Conservation (phyloP, 2,329 filamentous ascomycete genomes). For the Chaetomium sp. region DNA sequence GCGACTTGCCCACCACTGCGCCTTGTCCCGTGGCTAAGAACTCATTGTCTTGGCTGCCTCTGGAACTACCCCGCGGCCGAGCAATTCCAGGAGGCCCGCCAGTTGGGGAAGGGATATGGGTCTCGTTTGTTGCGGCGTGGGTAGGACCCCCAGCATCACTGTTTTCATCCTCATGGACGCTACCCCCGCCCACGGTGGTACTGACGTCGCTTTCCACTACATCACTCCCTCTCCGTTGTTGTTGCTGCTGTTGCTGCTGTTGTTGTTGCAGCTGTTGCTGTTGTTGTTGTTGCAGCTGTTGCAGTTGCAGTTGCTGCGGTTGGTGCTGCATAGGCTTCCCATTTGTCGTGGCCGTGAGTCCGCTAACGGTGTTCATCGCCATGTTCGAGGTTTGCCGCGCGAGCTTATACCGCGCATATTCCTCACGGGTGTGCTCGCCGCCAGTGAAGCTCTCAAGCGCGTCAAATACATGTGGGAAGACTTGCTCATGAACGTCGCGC, state of each 20-base stretch:
- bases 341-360: background rate
- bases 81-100: too few relatives aligned
- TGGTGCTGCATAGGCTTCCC: background rate
- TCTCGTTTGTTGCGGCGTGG: too few relatives aligned
- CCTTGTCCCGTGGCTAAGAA: too few relatives aligned
- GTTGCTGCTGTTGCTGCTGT: too few relatives aligned
- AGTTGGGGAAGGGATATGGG: too few relatives aligned
- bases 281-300: too few relatives aligned
- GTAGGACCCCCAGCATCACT: background rate
- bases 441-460: conserved; percentile 68
- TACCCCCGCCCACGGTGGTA: conserved; percentile 20
- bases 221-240: background rate
- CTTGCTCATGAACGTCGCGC: conserved; percentile 70
- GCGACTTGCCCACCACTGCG: too few relatives aligned
- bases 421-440: conserved; percentile 51
- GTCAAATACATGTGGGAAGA: conserved; percentile 88
- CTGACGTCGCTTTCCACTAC: conserved; percentile 27
- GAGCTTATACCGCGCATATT: conserved; percentile 52
- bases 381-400: conserved; percentile 32
- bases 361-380: conserved; percentile 8
- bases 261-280: too few relatives aligned
- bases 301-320: too few relatives aligned
- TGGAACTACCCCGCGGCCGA: too few relatives aligned
- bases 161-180: conserved; percentile 10
- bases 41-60: too few relatives aligned